Evolutionary conservation across 495 filamentous ascomycete species (phyloP).

Genomic region (Cercophora newfieldiana): DNA sequence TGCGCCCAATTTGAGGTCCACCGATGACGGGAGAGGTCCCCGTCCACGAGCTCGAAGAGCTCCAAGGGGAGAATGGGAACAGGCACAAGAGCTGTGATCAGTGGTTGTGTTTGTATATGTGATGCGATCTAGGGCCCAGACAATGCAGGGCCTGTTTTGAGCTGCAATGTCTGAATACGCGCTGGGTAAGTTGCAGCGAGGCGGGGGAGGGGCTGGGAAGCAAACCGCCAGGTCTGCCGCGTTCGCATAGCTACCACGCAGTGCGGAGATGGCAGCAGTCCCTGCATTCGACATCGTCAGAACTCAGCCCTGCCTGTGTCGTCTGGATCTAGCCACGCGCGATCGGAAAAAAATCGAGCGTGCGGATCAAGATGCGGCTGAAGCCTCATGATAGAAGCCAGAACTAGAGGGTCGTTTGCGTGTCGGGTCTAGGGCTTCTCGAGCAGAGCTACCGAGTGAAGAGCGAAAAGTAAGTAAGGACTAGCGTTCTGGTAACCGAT

Average conservation of each 20-base stretch:
- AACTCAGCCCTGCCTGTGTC: neutral
- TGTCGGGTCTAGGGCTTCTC: no score
- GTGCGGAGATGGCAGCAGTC: neutral
- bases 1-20: neutral
- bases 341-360: neutral
- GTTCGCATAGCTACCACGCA: neutral
- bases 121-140: no score
- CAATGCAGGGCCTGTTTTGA: no score
- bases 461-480: no score
- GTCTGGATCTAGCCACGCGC: neutral
- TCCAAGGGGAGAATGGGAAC: no score
- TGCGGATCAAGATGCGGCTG: slow-evolving; percentile 3
- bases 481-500: neutral
- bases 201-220: neutral
- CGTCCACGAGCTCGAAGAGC: no score
- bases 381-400: neutral
- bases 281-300: neutral
- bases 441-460: no score
- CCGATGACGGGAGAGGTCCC: no score
- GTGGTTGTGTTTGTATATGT: no score
- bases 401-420: slow-evolving; percentile 1
- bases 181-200: no score
- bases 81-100: no score
- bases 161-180: no score
- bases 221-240: neutral